These are phyloP conservation scores for Sporodiniella umbellata DNA, from an alignment of 371 early-diverging fungal genomes.

Conservation along the genomic window DNA sequence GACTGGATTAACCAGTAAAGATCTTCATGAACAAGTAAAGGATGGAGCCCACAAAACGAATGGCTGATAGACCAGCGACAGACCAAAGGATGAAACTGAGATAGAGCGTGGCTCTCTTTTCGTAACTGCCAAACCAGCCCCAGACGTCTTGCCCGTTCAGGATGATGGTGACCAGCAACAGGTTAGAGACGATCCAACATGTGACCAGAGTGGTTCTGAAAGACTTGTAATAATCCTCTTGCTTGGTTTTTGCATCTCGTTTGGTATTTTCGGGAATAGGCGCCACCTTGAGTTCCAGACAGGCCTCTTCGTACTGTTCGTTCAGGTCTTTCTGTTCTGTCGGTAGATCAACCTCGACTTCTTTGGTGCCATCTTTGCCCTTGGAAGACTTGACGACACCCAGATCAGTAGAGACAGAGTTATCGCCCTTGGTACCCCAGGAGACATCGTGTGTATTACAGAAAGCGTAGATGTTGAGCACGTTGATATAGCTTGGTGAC, in stretches of 20 bases:
- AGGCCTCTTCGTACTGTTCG: constrained; percentile 68
- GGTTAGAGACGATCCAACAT: constrained; percentile 83
- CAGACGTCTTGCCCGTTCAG: constrained; percentile 33
- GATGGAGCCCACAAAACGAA: constrained; percentile 80
- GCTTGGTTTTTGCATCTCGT: constrained; percentile 72
- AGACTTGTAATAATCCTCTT: constrained; percentile 82
- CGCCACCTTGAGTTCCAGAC: constrained; percentile 49
- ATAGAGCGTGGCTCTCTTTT: constrained; percentile 58
- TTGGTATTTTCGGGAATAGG: constrained; percentile 44
- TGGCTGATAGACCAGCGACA: constrained; percentile 74
- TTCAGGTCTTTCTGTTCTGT: constrained; percentile 77
- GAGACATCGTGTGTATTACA: constrained; percentile 74
- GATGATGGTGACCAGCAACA: constrained; percentile 62
- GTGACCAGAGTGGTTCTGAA: constrained; percentile 80
- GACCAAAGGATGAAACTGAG: constrained; percentile 89
- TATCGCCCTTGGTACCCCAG: constrained; percentile 95
- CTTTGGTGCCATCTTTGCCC: constrained; percentile 44
- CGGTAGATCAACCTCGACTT: constrained; percentile 68
- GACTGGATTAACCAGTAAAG: constrained; percentile 31
- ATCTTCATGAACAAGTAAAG: constrained; percentile 67
- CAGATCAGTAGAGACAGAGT: constrained; percentile 51
- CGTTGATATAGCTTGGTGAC: constrained; percentile 61
- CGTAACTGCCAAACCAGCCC: constrained; percentile 33
- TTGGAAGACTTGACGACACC: constrained; percentile 62
- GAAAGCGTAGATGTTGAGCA: constrained; percentile 67